phyloP scores from a whole-genome alignment of 805 yeast genomes.

The Priceomyces castillae region DNA sequence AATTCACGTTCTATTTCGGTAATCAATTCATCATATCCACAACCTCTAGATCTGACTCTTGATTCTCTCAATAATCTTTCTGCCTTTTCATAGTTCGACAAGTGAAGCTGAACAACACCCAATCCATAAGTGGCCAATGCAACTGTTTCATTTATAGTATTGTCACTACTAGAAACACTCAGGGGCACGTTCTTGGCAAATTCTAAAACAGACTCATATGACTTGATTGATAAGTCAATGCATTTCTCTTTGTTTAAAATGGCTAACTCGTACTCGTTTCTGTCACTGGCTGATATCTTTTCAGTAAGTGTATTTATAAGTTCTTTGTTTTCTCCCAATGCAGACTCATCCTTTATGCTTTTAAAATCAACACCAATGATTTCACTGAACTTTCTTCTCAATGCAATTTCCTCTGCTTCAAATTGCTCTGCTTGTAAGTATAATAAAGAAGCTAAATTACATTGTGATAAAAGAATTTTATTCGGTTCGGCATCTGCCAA shows the following conservation, averaged over 20 bases:
- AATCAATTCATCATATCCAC: conserved; percentile 61
- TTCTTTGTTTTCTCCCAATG: conserved; percentile 7
- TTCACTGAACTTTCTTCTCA: conserved; percentile 22
- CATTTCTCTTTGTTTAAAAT: conserved; percentile 21
- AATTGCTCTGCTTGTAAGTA: conserved; percentile 65
- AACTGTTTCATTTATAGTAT: conserved; percentile 55
- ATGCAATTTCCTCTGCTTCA: conserved; percentile 46
- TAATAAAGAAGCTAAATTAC: conserved; percentile 66
- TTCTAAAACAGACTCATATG: conserved; percentile 35
- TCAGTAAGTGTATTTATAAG: conserved; percentile 14
- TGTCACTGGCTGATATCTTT: conserved; percentile 25
- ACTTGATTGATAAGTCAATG: conserved; percentile 28
- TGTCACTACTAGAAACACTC: conserved; percentile 19
- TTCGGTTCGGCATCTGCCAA: conserved; percentile 65
- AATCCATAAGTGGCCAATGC: conserved; percentile 82
- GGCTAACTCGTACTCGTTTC: conserved; percentile 16
- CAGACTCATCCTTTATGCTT: conserved; percentile 11
- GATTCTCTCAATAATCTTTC: conserved; percentile 65
- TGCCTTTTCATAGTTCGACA: conserved; percentile 55
- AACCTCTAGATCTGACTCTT: conserved; percentile 62
- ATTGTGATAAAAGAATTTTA: conserved; percentile 61
- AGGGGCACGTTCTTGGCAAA: conserved; percentile 31
- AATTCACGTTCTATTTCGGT: conserved; percentile 66
- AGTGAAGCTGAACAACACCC: conserved; percentile 74
- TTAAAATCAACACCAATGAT: conserved; percentile 25